Conservation (phyloP, 805 yeast genomes). For the Candida silvicultrix region DNA sequence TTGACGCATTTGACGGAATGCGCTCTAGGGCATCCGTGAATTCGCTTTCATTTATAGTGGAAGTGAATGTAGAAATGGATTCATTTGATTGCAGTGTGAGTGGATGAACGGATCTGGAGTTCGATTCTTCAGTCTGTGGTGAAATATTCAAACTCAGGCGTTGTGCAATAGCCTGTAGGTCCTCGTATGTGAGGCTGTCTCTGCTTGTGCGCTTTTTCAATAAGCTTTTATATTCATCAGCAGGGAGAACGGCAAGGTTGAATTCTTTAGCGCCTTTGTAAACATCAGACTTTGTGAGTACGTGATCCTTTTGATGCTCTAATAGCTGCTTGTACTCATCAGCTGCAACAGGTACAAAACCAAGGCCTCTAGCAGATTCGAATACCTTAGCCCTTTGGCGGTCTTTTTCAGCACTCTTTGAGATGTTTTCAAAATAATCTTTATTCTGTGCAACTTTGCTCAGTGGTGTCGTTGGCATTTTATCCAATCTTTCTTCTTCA, state of each 20-base stretch:
- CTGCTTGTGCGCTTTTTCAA: slow-evolving; percentile 21
- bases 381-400: slow-evolving; percentile 21
- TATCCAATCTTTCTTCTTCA: neutral
- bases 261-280: slow-evolving; percentile 32
- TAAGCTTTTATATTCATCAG: slow-evolving; percentile 35
- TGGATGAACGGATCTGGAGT: slow-evolving; percentile 5
- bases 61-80: slow-evolving; percentile 19
- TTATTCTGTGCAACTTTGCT: slow-evolving; percentile 28
- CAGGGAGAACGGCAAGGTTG: slow-evolving; percentile 36
- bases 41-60: slow-evolving; percentile 21
- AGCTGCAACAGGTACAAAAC: slow-evolving; percentile 26
- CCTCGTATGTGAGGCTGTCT: slow-evolving; percentile 23
- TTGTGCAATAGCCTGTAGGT: slow-evolving; percentile 27
- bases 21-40: slow-evolving; percentile 25
- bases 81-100: slow-evolving; percentile 7
- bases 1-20: slow-evolving; percentile 19
- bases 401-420: slow-evolving; percentile 21
- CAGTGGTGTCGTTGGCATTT: slow-evolving; percentile 13
- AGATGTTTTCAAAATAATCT: slow-evolving; percentile 27
- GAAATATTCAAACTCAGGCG: slow-evolving; percentile 30
- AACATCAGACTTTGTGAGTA: slow-evolving; percentile 26
- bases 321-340: slow-evolving; percentile 27
- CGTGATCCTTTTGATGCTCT: slow-evolving; percentile 24
- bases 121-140: slow-evolving; percentile 7
- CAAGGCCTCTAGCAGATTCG: slow-evolving; percentile 27